Evolutionary conservation across 257 asterid species (phyloP), one percentile per base, ranked within the genome.

Genomic region (Paraleonurus japonicus): DNA sequence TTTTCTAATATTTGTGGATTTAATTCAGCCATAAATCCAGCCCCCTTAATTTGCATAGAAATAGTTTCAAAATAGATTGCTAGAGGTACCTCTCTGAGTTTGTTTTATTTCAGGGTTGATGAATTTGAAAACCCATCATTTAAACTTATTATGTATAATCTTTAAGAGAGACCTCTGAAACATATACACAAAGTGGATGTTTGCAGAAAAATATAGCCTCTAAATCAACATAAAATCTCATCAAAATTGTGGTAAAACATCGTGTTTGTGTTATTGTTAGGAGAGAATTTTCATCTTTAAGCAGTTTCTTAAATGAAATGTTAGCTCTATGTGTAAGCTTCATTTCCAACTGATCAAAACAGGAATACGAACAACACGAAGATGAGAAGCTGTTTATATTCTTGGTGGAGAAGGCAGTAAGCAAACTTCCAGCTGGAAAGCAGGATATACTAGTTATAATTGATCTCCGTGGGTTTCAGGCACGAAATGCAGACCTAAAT

Each of bases 301-400:
- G 11, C 59, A 53, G 28, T n/a, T 50, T 63, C 13, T 17, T 16
- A 16, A 7, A 27, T 35, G 33, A 41, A 20, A 32, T 70, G 28
- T 55, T 72, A n/a, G 8, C 54, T 71, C 45, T 13, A 9, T 43
- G 17, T 3, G 10, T 33, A 33, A 33, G 41, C 41, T 33, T 33
- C 7, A 7, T 35, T 35, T 35, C 43, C 43, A 35, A 35, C 43
- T 15, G 57, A 27, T 68, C 17, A n/a, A 55, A 1, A 55, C 88
- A 84, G 92, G 85, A 81, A 88, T 78, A 60, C 64, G 87, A 78
- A 15, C 64, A 11, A 28, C 3, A 15, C 66, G 96, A 91, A 78
- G 99, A 94, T 69, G 89, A 94, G 85, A 85, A 86, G 85, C 86
- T 94, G 12, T 85, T 97, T 39, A 88, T 85, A 19, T 91, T 84